Percentiles rank a stretch among this genome's conserved stretches.
Conservation (phyloP, 495 filamentous ascomycete species). For the Xylaria cubensis region DNA sequence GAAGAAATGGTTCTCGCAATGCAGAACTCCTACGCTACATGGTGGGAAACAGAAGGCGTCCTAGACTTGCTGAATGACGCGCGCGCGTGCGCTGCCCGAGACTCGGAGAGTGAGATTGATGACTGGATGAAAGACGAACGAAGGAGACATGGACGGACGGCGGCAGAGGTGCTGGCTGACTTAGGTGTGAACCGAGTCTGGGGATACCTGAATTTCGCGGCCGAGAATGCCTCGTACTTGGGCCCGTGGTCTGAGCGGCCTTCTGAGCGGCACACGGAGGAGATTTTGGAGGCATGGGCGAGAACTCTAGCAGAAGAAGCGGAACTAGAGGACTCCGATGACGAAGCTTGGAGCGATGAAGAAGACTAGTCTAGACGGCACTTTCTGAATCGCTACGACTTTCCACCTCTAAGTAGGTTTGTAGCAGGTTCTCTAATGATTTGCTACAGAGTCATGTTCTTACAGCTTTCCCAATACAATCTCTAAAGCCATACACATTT, state of each 20-base stretch:
- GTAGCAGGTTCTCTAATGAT: not conserved
- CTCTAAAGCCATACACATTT: not conserved
- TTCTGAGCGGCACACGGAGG: slow-evolving; percentile 25
- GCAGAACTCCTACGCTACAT: slow-evolving; percentile 46
- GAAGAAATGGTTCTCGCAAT: slow-evolving; percentile 44
- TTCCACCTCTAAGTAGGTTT: not conserved
- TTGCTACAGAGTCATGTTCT: not conserved
- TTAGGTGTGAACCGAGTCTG: slow-evolving; percentile 30
- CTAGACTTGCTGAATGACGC: slow-evolving; percentile 41
- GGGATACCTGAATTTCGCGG: slow-evolving; percentile 32
- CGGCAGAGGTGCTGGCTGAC: slow-evolving; percentile 27
- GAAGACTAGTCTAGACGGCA: not conserved
- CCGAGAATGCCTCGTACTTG: slow-evolving; percentile 32
- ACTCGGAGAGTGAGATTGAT: slow-evolving; percentile 26
- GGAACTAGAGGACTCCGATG: not conserved
- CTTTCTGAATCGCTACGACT: not conserved
- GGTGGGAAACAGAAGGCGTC: slow-evolving; percentile 48
- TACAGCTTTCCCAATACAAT: not conserved
- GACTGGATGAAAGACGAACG: slow-evolving; percentile 23
- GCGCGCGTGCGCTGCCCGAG: slow-evolving; percentile 30
- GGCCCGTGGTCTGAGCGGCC: slow-evolving; percentile 34
- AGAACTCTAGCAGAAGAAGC: slow-evolving; percentile 2
- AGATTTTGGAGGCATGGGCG: slow-evolving; percentile 21
- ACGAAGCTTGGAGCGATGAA: not conserved
- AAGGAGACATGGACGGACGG: slow-evolving; percentile 16